Evolutionary conservation across 306 rosid genomes (phyloP), one percentile per base, ranked within the genome.

Genomic region (Glycine soja): DNA sequence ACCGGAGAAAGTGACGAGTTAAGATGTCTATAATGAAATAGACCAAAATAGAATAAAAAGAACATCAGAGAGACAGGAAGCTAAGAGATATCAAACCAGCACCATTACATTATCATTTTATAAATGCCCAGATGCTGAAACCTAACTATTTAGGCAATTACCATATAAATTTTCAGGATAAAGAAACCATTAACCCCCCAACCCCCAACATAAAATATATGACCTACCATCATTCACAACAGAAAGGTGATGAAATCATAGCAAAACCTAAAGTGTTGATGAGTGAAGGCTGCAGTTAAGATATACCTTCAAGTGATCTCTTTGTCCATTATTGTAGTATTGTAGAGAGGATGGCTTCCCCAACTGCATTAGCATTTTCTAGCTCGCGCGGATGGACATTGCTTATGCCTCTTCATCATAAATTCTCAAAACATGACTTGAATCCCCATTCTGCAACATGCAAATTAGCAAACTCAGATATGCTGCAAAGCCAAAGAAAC

Each of bases 331-430:
- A n/a, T n/a, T n/a, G n/a, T n/a, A n/a, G 38, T 34, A 34, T 34
- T 34, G 89, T 77, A 18, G 83, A 75, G 47, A 93, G 89, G 63
- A 91, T 91, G 67, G 92, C 87, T 57, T 91, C 94, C 47, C 97
- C 92, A 2, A 87, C 4, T 34, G 38, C 38, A 34, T 4, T 34
- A 34, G 38, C 38, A 34, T 34, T 34, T 34, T 34, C 38, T 4
- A 34, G 38, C 38, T 34, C 38, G 38, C 38, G 3, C 46, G 90
- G 59, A 85, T 86, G 3, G 97, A 91, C 91, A 78, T 83, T 11
- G 97, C 92, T 86, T 91, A 90, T 2, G 90, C 90, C 70, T 93
- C 97, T 12, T 91, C 92, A 47, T 89, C 88, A 11, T 87, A 93
- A 65, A 89, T 85, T 34, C 38, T 34, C 38, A 34, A 3, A 34